phyloP scores from a whole-genome alignment of 768 basidiomycete species.

The Pisolithus albus region DNA sequence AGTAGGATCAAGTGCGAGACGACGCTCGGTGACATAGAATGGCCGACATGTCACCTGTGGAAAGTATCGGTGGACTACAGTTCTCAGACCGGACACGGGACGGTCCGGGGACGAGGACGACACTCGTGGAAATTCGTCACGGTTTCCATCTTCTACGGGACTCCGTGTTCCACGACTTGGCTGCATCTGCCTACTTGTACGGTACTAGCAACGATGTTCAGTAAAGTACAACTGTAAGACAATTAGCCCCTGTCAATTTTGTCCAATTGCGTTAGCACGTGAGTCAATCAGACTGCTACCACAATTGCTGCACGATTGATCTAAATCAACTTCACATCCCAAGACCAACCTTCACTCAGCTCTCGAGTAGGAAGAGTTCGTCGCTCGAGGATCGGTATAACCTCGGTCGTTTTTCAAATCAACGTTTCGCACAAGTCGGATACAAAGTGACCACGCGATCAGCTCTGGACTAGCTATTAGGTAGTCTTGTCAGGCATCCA shows the following conservation, averaged over 20 bases:
- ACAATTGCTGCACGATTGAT: neutral
- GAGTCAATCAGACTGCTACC: neutral
- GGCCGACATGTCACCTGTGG: no score
- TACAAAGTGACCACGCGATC: conserved; percentile 5
- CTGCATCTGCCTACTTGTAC: no score
- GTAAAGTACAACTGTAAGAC: no score
- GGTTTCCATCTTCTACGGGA: no score
- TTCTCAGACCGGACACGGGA: no score
- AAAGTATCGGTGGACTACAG: no score
- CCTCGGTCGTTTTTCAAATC: neutral
- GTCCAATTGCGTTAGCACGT: neutral
- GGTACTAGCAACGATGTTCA: no score
- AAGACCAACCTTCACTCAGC: no score
- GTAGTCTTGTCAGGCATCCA: conserved; percentile 10
- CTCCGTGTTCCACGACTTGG: no score
- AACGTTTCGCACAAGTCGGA: neutral
- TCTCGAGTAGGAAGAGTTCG: neutral
- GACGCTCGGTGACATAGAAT: no score
- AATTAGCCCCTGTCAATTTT: neutral
- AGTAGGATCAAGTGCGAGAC: neutral
- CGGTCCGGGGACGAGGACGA: no score
- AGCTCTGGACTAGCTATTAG: conserved; percentile 10
- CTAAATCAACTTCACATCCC: neutral
- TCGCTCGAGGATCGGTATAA: neutral
- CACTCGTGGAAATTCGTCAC: no score